These are phyloP conservation scores for Trichoderma endophyticum DNA, from an alignment of 2,329 filamentous ascomycete species.

Conservation along the genomic window DNA sequence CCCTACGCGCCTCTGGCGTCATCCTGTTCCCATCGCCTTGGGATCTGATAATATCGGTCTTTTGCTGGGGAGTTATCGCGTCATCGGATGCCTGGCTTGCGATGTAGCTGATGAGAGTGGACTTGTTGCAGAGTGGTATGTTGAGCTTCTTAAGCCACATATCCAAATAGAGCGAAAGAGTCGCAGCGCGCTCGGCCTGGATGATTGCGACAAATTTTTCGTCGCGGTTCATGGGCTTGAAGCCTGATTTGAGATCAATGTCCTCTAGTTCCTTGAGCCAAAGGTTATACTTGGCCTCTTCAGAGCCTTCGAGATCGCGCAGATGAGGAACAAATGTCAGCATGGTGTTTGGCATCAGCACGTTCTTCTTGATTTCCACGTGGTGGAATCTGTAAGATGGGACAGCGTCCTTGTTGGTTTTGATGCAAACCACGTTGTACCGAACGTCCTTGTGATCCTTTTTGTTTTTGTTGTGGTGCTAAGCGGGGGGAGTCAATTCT, in stretches of 20 bases:
- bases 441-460: constrained; percentile 43
- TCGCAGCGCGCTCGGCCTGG: constrained; percentile 50
- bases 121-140: constrained; percentile 51
- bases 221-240: constrained; percentile 51
- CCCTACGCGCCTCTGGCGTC: constrained; percentile 41
- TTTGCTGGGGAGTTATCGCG: constrained; percentile 53
- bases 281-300: constrained; percentile 52
- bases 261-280: constrained; percentile 58
- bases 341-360: constrained; percentile 58
- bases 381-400: constrained; percentile 60
- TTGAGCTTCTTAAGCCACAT: constrained; percentile 49
- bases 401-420: constrained; percentile 50
- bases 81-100: constrained; percentile 46
- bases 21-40: constrained; percentile 40
- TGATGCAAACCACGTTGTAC: constrained; percentile 44
- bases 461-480: constrained; percentile 46
- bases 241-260: constrained; percentile 56
- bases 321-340: constrained; percentile 59
- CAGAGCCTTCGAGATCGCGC: constrained; percentile 54
- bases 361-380: constrained; percentile 57
- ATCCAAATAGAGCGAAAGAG: constrained; percentile 52
- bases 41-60: constrained; percentile 48
- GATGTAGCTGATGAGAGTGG: constrained; percentile 53
- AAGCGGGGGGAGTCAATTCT: constrained; percentile 23
- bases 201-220: constrained; percentile 50